Conservation (phyloP, 176 grass and related monocot genomes). For the Guadua angustifolia region DNA sequence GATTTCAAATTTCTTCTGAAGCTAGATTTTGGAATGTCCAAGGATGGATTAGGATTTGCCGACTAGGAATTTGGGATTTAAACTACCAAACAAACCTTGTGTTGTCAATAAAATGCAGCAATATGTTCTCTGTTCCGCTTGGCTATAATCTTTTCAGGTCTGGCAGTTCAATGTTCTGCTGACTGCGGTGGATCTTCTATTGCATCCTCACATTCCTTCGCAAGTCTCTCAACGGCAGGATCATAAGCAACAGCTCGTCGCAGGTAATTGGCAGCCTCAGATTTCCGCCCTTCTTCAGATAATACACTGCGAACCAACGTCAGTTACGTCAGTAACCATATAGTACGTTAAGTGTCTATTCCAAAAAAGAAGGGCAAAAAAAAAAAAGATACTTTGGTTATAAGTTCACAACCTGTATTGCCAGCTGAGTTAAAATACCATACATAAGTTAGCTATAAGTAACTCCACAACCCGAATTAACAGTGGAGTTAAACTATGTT, state of each 20-base stretch:
- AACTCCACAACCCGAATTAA: not conserved
- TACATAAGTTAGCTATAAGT: not conserved
- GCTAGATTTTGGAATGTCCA: not conserved
- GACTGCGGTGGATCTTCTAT: constrained; percentile 40
- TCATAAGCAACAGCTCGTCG: constrained; percentile 67
- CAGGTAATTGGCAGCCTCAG: constrained; percentile 78
- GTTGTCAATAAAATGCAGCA: not conserved
- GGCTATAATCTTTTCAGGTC: constrained; percentile 11
- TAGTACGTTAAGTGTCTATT: not conserved
- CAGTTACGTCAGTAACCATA: not conserved
- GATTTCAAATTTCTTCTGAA: not conserved
- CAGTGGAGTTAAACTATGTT: constrained; percentile 15
- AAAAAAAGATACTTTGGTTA: not conserved
- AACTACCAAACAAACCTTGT: not conserved
- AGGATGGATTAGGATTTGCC: not conserved
- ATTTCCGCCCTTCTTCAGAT: constrained; percentile 61
- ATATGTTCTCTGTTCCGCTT: not conserved
- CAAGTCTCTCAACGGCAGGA: constrained; percentile 51
- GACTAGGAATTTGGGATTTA: not conserved
- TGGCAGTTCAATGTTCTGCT: constrained; percentile 17
- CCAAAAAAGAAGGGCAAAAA: not conserved
- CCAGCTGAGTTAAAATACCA: not conserved
- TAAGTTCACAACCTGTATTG: not conserved
- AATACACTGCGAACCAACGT: constrained; percentile 59
- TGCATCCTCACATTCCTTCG: constrained; percentile 73